Percentiles rank a stretch among this genome's conserved stretches.
phyloP scores from a whole-genome alignment of 495 filamentous ascomycete species.

The Aspergillus heteromorphus region DNA sequence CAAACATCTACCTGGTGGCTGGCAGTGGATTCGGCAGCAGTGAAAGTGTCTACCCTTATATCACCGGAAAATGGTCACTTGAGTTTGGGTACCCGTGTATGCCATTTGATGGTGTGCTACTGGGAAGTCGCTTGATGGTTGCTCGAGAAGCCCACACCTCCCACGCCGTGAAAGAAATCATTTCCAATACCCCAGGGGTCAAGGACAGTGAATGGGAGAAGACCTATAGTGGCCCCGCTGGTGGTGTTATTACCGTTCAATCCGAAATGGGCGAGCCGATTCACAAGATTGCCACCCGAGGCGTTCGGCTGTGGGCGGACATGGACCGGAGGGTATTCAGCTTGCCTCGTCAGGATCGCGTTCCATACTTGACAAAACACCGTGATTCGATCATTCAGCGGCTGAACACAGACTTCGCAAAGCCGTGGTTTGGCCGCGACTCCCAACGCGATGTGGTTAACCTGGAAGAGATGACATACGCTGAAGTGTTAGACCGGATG shows the following conservation, averaged over 20 bases:
- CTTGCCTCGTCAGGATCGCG: conserved; percentile 21
- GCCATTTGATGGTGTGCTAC: conserved; percentile 46
- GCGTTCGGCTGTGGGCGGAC: conserved; percentile 33
- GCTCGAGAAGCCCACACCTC: conserved; percentile 39
- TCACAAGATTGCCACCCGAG: conserved; percentile 37
- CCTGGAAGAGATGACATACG: conserved; percentile 37
- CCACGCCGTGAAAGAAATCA: conserved; percentile 22
- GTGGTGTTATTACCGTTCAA: conserved; percentile 33
- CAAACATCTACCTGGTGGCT: conserved; percentile 44
- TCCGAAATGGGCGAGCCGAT: conserved; percentile 44
- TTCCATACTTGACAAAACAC: conserved; percentile 20
- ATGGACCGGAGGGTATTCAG: conserved; percentile 35
- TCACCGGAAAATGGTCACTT: conserved; percentile 40
- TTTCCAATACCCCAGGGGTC: conserved; percentile 25
- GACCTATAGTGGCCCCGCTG: conserved; percentile 21
- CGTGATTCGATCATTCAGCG: conserved; percentile 23
- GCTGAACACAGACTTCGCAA: conserved; percentile 34
- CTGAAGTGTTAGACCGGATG: conserved; percentile 26
- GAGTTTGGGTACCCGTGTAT: conserved; percentile 36
- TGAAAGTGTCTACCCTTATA: conserved; percentile 44
- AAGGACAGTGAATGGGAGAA: conserved; percentile 24
- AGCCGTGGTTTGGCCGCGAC: conserved; percentile 35
- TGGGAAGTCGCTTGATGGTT: conserved; percentile 48
- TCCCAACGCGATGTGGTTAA: conserved; percentile 20
- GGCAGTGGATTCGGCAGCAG: conserved; percentile 46